Percentiles rank a stretch among this genome's conserved stretches.
Conservation (phyloP, 2,329 filamentous ascomycete species). For the Fusarium paranaense region DNA sequence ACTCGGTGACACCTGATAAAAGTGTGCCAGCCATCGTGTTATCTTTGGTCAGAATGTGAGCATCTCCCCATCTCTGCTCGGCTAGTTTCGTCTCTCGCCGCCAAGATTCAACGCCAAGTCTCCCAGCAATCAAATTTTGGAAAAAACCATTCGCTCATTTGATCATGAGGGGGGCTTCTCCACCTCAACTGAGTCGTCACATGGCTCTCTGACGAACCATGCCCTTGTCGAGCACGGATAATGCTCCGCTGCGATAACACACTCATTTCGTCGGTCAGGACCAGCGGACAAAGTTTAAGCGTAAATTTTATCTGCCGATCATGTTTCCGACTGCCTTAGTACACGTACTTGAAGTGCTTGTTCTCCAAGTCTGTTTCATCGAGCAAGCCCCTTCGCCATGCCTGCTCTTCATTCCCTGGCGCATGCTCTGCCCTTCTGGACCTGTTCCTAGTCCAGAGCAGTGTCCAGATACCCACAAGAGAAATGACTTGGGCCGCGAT, state of each 20-base stretch:
- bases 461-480: constrained; percentile 15
- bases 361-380: constrained; percentile 31
- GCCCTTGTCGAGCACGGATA: neutral
- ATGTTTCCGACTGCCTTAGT: neutral
- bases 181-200: neutral
- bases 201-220: neutral
- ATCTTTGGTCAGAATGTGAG: neutral
- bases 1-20: neutral
- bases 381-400: constrained; percentile 20
- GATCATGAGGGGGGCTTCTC: neutral
- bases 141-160: neutral
- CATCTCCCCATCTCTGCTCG: neutral
- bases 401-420: neutral
- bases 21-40: neutral
- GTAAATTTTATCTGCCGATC: neutral
- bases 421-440: constrained; percentile 7
- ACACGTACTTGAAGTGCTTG: constrained; percentile 32
- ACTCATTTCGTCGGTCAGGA: neutral
- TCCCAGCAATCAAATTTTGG: neutral
- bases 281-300: neutral
- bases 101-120: neutral
- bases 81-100: neutral
- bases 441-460: constrained; percentile 23
- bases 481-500: constrained; percentile 20
- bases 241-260: neutral